phyloP scores from a whole-genome alignment of 257 asterid species.

The Solanum virginianum region DNA sequence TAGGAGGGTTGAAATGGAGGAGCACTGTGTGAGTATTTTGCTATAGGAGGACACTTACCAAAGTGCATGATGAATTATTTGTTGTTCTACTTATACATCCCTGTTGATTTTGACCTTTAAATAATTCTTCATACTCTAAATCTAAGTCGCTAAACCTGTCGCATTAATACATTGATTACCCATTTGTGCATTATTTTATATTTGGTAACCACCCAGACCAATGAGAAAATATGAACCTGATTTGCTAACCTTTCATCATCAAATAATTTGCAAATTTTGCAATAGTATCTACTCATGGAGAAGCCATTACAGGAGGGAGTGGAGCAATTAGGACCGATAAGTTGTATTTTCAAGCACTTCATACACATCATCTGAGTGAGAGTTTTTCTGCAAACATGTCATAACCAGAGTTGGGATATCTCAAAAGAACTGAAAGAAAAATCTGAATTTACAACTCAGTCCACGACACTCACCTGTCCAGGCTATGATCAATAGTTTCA shows the following conservation, averaged over 20 bases:
- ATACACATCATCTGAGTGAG: slow-evolving; percentile 82
- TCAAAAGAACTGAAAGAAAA: neutral
- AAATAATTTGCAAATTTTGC: slow-evolving; percentile 71
- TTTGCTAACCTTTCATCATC: slow-evolving; percentile 69
- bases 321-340: slow-evolving; percentile 43
- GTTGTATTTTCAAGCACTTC: slow-evolving; percentile 71
- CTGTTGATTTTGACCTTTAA: neutral
- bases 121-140: neutral
- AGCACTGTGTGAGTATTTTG: neutral
- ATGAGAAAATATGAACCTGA: neutral
- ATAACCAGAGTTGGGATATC: slow-evolving; percentile 9
- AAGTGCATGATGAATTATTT: neutral
- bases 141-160: neutral
- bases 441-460: neutral
- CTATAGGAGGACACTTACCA: neutral
- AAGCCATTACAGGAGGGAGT: slow-evolving; percentile 43
- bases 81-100: neutral
- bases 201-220: neutral
- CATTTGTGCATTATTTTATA: neutral
- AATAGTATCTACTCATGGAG: slow-evolving; percentile 73
- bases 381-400: slow-evolving; percentile 41
- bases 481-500: slow-evolving; percentile 58
- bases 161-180: neutral
- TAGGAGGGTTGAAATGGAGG: neutral
- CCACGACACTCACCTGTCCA: slow-evolving; percentile 47